Conservation (phyloP, 768 basidiomycete genomes). For the Collybiopsis luxurians region DNA sequence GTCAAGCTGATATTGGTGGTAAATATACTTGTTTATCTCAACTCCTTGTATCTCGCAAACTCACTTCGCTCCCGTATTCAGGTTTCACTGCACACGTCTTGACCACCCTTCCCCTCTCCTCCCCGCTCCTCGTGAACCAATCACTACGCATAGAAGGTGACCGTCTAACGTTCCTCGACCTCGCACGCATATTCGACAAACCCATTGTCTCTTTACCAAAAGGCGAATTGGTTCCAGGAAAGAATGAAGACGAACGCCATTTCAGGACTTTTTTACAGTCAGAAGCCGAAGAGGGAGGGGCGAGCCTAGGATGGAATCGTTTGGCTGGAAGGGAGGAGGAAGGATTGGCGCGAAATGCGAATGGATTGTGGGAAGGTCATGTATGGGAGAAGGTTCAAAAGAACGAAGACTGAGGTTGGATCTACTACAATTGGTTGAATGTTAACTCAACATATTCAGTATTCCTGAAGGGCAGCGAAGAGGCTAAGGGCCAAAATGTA, state of each 20-base stretch:
- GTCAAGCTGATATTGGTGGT: slow-evolving; percentile 33
- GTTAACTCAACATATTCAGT: too few species aligned
- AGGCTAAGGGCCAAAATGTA: too few species aligned
- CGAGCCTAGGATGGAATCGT: slow-evolving; percentile 16
- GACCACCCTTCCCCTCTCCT: slow-evolving; percentile 23
- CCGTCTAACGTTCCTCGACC: slow-evolving; percentile 19
- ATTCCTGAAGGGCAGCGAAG: too few species aligned
- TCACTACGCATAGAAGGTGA: slow-evolving; percentile 36
- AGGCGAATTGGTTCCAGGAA: slow-evolving; percentile 2
- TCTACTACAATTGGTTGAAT: too few species aligned
- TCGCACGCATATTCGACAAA: slow-evolving; percentile 19
- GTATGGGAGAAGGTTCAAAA: slow-evolving; percentile 12
- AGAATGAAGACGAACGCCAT: not conserved
- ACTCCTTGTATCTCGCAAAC: not conserved
- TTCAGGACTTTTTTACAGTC: not conserved
- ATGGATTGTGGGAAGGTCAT: slow-evolving; percentile 19
- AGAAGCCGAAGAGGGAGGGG: slow-evolving; percentile 10
- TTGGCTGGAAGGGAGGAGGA: slow-evolving; percentile 5
- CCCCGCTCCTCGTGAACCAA: slow-evolving; percentile 20
- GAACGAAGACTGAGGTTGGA: too few species aligned
- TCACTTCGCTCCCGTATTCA: not conserved
- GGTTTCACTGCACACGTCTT: slow-evolving; percentile 33
- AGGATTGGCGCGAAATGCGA: slow-evolving; percentile 16
- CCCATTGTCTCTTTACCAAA: slow-evolving; percentile 5
- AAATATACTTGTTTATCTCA: not conserved